Evolutionary conservation across 768 basidiomycete genomes (phyloP).

Genomic region (Rhodosporidiobolus sp.): DNA sequence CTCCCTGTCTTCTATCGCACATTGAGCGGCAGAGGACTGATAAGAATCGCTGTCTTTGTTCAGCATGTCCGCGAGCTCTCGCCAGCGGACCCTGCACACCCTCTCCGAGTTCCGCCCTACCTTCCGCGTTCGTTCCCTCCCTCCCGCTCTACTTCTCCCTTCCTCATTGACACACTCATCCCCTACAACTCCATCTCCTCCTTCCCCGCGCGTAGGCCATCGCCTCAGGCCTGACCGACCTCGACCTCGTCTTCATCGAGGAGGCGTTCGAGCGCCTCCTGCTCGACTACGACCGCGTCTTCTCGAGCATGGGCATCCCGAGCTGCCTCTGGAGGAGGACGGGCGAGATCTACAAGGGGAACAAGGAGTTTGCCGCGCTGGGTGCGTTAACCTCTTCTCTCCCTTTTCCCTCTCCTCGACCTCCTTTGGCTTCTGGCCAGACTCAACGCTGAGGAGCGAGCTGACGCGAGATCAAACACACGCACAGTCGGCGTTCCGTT

Average conservation of each 20-base stretch:
- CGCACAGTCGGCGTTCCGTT: slow-evolving; percentile 71
- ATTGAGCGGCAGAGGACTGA: too few relatives aligned
- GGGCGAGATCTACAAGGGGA: slow-evolving; percentile 98
- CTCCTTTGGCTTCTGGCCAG: background rate
- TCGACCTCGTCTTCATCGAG: slow-evolving; percentile 95
- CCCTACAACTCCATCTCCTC: too few relatives aligned
- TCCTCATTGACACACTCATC: background rate
- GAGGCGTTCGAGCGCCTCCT: slow-evolving; percentile 94
- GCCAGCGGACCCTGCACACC: slow-evolving; percentile 86
- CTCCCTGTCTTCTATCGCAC: background rate
- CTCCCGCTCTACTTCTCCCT: background rate
- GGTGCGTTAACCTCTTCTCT: slow-evolving; percentile 7
- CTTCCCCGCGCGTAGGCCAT: slow-evolving; percentile 49
- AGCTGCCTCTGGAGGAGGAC: slow-evolving; percentile 95
- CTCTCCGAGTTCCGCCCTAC: slow-evolving; percentile 55
- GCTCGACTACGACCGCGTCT: slow-evolving; percentile 86
- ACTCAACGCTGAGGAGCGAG: background rate
- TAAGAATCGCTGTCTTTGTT: background rate
- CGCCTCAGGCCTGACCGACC: slow-evolving; percentile 76
- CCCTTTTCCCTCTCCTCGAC: background rate
- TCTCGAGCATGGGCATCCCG: slow-evolving; percentile 93
- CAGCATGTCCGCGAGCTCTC: slow-evolving; percentile 84
- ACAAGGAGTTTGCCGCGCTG: slow-evolving; percentile 88
- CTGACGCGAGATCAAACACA: slow-evolving; percentile 36
- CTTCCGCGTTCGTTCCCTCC: slow-evolving; percentile 48